Percentiles rank a stretch among this genome's conserved stretches.
Conservation (phyloP, 495 filamentous ascomycete species). For the Hypoxylon intermedium region DNA sequence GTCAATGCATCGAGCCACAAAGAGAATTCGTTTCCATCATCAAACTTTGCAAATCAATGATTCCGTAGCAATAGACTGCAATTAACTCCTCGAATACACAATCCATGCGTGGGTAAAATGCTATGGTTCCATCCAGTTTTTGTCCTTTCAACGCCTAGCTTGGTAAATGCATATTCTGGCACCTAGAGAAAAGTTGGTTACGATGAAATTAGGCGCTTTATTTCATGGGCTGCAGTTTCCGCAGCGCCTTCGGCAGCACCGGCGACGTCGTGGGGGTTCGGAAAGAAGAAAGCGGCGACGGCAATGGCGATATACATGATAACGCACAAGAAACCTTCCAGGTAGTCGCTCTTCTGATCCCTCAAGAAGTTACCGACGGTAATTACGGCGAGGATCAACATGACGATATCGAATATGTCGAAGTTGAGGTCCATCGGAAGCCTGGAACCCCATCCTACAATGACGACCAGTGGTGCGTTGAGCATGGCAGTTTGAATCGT, state of each 20-base stretch:
- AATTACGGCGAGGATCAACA: slow-evolving; percentile 85
- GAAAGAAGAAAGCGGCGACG: slow-evolving; percentile 68
- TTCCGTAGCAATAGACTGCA: slow-evolving; percentile 1
- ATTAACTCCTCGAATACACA: slow-evolving; percentile 7
- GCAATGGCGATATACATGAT: slow-evolving; percentile 70
- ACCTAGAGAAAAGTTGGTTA: not conserved
- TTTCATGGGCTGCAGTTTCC: slow-evolving; percentile 1
- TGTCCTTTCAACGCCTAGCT: slow-evolving; percentile 26
- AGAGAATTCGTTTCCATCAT: slow-evolving; percentile 11
- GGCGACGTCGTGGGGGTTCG: slow-evolving; percentile 51
- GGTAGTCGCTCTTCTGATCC: slow-evolving; percentile 80
- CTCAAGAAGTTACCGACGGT: slow-evolving; percentile 83
- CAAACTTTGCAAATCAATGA: slow-evolving; percentile 4
- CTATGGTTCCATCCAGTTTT: slow-evolving; percentile 15
- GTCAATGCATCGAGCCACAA: not conserved
- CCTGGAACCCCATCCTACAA: slow-evolving; percentile 82
- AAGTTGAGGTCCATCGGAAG: slow-evolving; percentile 82
- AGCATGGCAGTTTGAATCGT: slow-evolving; percentile 90
- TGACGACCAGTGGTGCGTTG: slow-evolving; percentile 82
- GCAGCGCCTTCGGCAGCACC: slow-evolving; percentile 6
- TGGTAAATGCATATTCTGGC: slow-evolving; percentile 11
- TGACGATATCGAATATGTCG: slow-evolving; percentile 85
- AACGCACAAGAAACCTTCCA: slow-evolving; percentile 80
- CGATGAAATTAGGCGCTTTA: slow-evolving; percentile 12
- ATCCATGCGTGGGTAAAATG: slow-evolving; percentile 17